Evolutionary conservation across 495 filamentous ascomycete species (phyloP).

Genomic region (Talaromyces wortmannii): DNA sequence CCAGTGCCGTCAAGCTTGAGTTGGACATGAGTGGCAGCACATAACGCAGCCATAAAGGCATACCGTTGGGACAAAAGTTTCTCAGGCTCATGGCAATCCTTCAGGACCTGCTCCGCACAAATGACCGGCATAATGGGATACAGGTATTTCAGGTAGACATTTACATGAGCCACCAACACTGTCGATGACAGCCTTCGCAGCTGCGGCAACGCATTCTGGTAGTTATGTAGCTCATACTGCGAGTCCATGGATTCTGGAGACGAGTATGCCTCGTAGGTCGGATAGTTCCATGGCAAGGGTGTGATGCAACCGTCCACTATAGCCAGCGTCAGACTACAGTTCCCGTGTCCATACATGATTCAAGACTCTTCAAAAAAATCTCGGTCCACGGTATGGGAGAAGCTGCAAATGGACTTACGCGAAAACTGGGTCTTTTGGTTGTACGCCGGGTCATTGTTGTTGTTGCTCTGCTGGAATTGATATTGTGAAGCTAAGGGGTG

Average conservation of each 20-base stretch:
- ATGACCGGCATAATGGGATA: slow-evolving; percentile 82
- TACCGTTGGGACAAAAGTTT: slow-evolving; percentile 60
- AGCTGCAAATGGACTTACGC: not conserved
- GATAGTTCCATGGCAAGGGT: slow-evolving; percentile 2
- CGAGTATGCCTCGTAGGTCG: slow-evolving; percentile 10
- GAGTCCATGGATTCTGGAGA: slow-evolving; percentile 33
- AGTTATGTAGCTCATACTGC: slow-evolving; percentile 9
- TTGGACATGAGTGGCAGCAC: slow-evolving; percentile 81
- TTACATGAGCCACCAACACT: slow-evolving; percentile 34
- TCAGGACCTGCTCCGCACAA: slow-evolving; percentile 57
- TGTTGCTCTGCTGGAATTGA: not conserved
- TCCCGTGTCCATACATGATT: not conserved
- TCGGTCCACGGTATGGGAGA: not conserved
- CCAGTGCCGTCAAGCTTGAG: slow-evolving; percentile 51
- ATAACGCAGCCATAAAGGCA: slow-evolving; percentile 71
- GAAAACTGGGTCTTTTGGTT: not conserved
- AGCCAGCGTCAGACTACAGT: not conserved
- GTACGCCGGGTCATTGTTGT: not conserved
- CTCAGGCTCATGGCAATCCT: slow-evolving; percentile 55
- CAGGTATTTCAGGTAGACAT: slow-evolving; percentile 50
- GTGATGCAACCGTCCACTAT: slow-evolving; percentile 3
- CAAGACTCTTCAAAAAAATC: not conserved
- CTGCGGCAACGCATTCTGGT: slow-evolving; percentile 9
- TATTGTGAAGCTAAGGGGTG: slow-evolving; percentile 22
- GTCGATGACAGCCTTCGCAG: slow-evolving; percentile 24